Base-by-base conservation (phyloP, 2,329 filamentous ascomycete species). In the Byssothecium circinans region DNA sequence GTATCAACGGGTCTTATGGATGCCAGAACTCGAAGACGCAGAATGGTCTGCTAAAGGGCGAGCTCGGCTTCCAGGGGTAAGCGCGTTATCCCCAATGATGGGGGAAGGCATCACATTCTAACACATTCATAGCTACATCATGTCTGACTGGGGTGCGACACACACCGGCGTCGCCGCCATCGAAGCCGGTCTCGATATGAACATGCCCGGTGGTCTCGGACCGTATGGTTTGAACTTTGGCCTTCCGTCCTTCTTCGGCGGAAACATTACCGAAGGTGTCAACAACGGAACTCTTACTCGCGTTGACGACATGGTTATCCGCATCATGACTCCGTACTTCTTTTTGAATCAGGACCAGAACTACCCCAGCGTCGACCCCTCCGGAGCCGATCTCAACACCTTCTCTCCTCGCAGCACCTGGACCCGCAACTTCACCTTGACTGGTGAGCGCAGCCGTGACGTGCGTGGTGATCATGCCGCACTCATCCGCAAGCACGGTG, bases 1-100 rank as follows among this genome's bases (percentile, higher is more conserved):
- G 61, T 4, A 56, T 68, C 39, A 70, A 71, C 29, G 58, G 57
- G 10, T 55, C 55, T n/a, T 64, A 68, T 36, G 57, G 53, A 1
- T 71, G 68, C 45, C 54, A 69, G 32, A 71, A 70, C 37, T 53
- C 43, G 2, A 61, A 78, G 54, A 53, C 72, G 1, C 64, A 78
- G 10, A 81, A 80, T 46, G 75, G 74, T 5, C 58, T 80, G 8
- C 65, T 82, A 12, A 81, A 80, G 49, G 68, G 69, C 0, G 77
- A 81, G 50, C 68, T 81, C 3, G 77, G 77, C 10, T 80, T 79
- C 61, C 72, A 77, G 33, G 71, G 70, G 32, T 74, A 67, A 19
- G 74, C 75, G 12, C 70, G n/a, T n/a, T n/a, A n/a, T n/a, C n/a
- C n/a, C n/a, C n/a, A n/a, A n/a, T n/a, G n/a, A n/a, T n/a, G n/a